Conservation (phyloP, 2,329 filamentous ascomycete species). For the Aspergillus thermomutatus region DNA sequence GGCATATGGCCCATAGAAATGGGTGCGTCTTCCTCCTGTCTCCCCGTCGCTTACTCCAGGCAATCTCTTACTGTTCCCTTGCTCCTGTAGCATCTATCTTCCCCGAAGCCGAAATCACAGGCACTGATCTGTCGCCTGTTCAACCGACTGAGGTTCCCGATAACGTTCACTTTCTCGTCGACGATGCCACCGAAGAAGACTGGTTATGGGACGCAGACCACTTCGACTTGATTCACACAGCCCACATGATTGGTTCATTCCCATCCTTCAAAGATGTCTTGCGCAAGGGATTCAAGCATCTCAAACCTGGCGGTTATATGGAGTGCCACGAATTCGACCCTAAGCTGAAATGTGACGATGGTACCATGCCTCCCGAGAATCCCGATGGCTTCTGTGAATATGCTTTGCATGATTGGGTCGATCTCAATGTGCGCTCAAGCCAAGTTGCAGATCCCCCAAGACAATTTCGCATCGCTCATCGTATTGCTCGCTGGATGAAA, state of each 20-base stretch:
- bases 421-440: constrained; percentile 41
- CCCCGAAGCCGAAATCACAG: constrained; percentile 56
- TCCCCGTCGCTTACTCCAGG: constrained; percentile 9
- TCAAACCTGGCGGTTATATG: constrained; percentile 55
- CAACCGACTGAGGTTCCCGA: constrained; percentile 64
- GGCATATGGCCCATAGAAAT: constrained; percentile 69
- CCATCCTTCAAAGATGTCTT: constrained; percentile 56
- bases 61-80: constrained; percentile 19
- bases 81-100: constrained; percentile 40
- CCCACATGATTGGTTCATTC: constrained; percentile 57
- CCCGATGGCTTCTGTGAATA: constrained; percentile 33
- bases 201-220: constrained; percentile 52
- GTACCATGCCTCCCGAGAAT: constrained; percentile 49
- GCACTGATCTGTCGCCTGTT: constrained; percentile 66
- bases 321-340: constrained; percentile 46
- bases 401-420: constrained; percentile 49
- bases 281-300: constrained; percentile 48
- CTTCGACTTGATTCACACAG: constrained; percentile 60
- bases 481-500: constrained; percentile 53
- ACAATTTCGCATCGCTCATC: constrained; percentile 52
- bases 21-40: constrained; percentile 36
- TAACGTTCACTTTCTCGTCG: constrained; percentile 72
- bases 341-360: constrained; percentile 51
- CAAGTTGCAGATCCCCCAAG: constrained; percentile 42
- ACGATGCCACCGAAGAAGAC: constrained; percentile 62